Evolutionary conservation across 2,329 filamentous ascomycete genomes (phyloP), one percentile per base, ranked within the genome.

Genomic region (Nakataea oryzae): DNA sequence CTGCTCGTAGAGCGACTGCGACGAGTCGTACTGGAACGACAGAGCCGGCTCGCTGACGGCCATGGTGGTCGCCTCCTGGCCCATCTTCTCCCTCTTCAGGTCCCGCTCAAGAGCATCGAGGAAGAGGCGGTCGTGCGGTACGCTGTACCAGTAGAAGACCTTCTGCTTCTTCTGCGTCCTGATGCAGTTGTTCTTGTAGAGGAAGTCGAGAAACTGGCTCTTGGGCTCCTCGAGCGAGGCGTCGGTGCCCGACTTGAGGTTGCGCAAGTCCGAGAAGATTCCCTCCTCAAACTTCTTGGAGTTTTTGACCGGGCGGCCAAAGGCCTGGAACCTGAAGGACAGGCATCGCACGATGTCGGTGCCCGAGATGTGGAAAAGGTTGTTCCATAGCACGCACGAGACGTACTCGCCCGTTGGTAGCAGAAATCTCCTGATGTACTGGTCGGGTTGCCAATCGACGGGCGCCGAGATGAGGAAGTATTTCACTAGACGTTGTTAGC

Each of bases 181-280:
- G 70, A 99, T 99, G 83, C 95, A 99, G 81, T 99, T 99, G 85
- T 99, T 99, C 84, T 99, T 99, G 86, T 99, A 99, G 57, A 99
- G 83, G 75, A 97, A 99, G 77, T 99, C 95, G 65, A 99, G 85
- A 78, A 99, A 99, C 1, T 90, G 88, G 78, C 93, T 97, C 83
- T 99, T 99, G 62, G 95, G 95, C 80, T 99, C 95, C 78, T 99
- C 95, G 64, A 99, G 86, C 55, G 95, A 97, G 59, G 95, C 95
- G 80, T 99, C 95, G 70, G 93, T 97, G 67, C 95, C 95, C 28
- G 95, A 96, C 79, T 99, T 99, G 69, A 99, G 84, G 75, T 99
- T 99, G 76, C 95, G 90, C 74, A 99, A 81, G 74, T 99, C 95
- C 56, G 95, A 99, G 78, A 99, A 99, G 77, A 99, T 97, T 69